These are phyloP conservation scores for Zymoseptoria brevis DNA, from an alignment of 2,329 filamentous ascomycete species.

Conservation along the genomic window DNA sequence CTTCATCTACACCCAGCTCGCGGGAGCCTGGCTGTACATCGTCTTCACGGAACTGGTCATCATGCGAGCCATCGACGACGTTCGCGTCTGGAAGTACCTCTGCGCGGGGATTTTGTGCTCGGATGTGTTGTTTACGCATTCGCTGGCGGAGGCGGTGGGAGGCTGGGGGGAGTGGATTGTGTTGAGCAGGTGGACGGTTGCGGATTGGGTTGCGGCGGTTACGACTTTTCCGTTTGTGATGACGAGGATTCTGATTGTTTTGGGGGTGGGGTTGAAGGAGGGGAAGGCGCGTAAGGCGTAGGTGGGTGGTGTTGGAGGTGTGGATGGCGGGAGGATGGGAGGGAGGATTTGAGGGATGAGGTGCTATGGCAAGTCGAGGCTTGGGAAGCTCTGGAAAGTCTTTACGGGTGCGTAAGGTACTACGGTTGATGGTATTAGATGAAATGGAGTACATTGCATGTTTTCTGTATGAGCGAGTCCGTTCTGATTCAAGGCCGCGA, in stretches of 20 bases:
- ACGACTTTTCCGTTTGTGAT: conserved; percentile 26
- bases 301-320: neutral
- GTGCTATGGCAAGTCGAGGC: neutral
- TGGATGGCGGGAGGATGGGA: neutral
- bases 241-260: conserved; percentile 20
- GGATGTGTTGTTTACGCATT: conserved; percentile 21
- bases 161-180: conserved; percentile 20
- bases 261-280: conserved; percentile 16
- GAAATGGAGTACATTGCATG: too few species aligned
- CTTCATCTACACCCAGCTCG: conserved; percentile 25
- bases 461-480: too few species aligned
- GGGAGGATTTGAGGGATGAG: neutral
- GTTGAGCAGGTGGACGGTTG: conserved; percentile 18
- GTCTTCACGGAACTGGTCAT: conserved; percentile 23
- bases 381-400: too few species aligned
- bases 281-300: neutral
- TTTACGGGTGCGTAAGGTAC: too few species aligned
- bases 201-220: conserved; percentile 23
- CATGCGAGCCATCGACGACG: conserved; percentile 24
- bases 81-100: conserved; percentile 23
- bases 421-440: too few species aligned
- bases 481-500: too few species aligned
- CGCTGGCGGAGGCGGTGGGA: conserved; percentile 23
- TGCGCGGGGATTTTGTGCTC: conserved; percentile 23
- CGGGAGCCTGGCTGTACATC: conserved; percentile 25